A percentile compares a stretch with the other conserved stretches of the same genome.
phyloP scores from a whole-genome alignment of 768 basidiomycete species.

The Mrakia gelida region DNA sequence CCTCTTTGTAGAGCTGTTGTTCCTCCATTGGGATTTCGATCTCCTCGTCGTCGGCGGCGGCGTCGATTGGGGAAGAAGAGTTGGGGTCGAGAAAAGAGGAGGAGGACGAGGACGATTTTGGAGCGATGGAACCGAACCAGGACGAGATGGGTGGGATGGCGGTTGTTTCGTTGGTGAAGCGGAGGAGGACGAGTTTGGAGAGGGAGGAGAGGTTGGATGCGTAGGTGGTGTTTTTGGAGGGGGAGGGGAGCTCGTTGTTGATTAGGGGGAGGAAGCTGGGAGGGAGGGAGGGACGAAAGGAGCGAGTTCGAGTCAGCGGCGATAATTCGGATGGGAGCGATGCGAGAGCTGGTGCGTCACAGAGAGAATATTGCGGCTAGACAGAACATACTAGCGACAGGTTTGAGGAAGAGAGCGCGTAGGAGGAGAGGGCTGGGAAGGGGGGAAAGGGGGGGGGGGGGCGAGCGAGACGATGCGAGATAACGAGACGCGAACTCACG shows the following conservation, averaged over 20 bases:
- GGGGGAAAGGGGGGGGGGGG: constrained; percentile 52
- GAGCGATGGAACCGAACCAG: constrained; percentile 75
- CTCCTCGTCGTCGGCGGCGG: constrained; percentile 35
- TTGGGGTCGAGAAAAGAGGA: constrained; percentile 37
- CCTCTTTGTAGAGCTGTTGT: constrained; percentile 68
- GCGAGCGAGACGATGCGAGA: neutral
- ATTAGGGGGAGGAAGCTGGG: constrained; percentile 63
- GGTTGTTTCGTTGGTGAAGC: constrained; percentile 69
- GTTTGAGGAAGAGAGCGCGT: no score
- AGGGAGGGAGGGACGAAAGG: neutral
- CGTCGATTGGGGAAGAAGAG: neutral
- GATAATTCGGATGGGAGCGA: no score
- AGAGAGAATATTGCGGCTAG: no score
- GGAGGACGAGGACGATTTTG: constrained; percentile 35
- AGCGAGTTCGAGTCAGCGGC: neutral
- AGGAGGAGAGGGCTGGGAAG: constrained; percentile 42
- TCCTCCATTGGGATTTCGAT: constrained; percentile 62
- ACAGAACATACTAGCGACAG: no score
- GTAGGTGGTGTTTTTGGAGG: constrained; percentile 56
- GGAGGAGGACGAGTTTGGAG: constrained; percentile 63
- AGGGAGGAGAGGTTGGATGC: constrained; percentile 58
- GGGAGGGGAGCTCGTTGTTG: constrained; percentile 67
- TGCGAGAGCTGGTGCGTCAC: no score
- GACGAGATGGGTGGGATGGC: constrained; percentile 78
- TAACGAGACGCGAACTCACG: neutral